Base-by-base conservation (phyloP, 495 filamentous ascomycete genomes). In the Clohesyomyces aquaticus region DNA sequence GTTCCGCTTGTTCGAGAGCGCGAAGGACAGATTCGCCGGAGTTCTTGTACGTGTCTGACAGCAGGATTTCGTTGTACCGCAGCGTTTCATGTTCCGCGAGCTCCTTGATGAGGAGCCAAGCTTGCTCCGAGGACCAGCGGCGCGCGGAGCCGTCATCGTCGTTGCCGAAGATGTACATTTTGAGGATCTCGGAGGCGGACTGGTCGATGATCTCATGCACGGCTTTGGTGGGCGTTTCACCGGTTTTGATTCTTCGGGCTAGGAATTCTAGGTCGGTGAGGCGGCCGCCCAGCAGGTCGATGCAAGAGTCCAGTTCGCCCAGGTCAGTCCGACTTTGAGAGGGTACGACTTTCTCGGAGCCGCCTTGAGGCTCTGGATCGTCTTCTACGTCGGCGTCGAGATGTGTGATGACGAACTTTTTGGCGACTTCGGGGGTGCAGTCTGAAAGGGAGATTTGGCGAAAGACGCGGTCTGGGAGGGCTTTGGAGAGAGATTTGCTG, bases 211-310 rank as follows among this genome's bases (percentile, higher is more conserved):
- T 98, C 65, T 96, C 91, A 29, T 83, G 77, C 14, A 97, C 88
- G n/a, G 94, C 94, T 66, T 87, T 82, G 70, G 81, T 81, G 1
- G 94, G 94, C 0, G 81, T 89, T 77, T 98, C 93, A 21, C 95
- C 95, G 14, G 87, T 85, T 71, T 91, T 91, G 65, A 98, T 89
- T n/a, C 94, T 82, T 60, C 92, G 85, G 12, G 93, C 88, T 61
- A 98, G 86, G 68, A 92, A 91, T 68, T 97, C 93, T 23, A 98
- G 87, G 70, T 98, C 95, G 0, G 91, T 96, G 3, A 98, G 82
- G 6, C 94, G 88, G 2, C 94, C 94, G 27, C 94, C 94, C 19
- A 98, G 82, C 0, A 85, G 79, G 18, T 84, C 80, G 70, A 98
- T 96, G 71, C 88, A 91, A 19, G 81, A 82, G 73, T 96, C 94